Conservation (phyloP, 1,284 basidiomycete species). For the Irpex sp. region DNA sequence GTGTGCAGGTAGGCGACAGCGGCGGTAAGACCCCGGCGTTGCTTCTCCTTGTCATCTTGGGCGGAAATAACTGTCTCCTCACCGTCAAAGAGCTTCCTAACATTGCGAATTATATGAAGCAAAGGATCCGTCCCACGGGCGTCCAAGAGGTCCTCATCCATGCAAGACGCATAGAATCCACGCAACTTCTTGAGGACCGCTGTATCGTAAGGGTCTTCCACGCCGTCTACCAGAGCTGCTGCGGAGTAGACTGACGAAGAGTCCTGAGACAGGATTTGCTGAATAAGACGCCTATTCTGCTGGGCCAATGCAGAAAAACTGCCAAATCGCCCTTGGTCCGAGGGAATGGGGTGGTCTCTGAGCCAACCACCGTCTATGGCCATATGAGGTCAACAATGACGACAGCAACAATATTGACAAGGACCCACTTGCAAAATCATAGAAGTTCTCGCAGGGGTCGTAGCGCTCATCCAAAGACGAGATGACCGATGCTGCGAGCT, state of each 20-base stretch:
- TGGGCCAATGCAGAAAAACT: conserved; percentile 59
- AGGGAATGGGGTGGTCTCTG: conserved; percentile 75
- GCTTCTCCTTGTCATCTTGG: conserved; percentile 24
- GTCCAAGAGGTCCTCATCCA: conserved; percentile 68
- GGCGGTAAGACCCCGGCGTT: conserved; percentile 61
- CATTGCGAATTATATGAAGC: conserved; percentile 50
- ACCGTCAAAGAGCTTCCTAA: conserved; percentile 56
- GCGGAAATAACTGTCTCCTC: conserved; percentile 31
- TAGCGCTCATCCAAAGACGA: conserved; percentile 77
- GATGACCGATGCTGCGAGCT: conserved; percentile 81
- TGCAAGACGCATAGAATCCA: conserved; percentile 79
- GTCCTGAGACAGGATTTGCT: conserved; percentile 40
- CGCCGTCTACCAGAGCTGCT: conserved; percentile 10
- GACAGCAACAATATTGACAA: not conserved
- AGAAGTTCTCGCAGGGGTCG: conserved; percentile 96
- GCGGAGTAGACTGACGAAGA: conserved; percentile 19
- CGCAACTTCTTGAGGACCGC: conserved; percentile 78
- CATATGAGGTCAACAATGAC: conserved; percentile 4
- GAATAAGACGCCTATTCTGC: conserved; percentile 64
- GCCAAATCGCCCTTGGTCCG: conserved; percentile 73
- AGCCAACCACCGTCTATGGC: conserved; percentile 79
- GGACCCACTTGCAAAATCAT: conserved; percentile 80
- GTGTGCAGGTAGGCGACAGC: conserved; percentile 87
- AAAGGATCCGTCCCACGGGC: conserved; percentile 64
- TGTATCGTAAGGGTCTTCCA: conserved; percentile 48